Evolutionary conservation across 306 rosid species (phyloP).

Genomic region (Mucuna pruriens): DNA sequence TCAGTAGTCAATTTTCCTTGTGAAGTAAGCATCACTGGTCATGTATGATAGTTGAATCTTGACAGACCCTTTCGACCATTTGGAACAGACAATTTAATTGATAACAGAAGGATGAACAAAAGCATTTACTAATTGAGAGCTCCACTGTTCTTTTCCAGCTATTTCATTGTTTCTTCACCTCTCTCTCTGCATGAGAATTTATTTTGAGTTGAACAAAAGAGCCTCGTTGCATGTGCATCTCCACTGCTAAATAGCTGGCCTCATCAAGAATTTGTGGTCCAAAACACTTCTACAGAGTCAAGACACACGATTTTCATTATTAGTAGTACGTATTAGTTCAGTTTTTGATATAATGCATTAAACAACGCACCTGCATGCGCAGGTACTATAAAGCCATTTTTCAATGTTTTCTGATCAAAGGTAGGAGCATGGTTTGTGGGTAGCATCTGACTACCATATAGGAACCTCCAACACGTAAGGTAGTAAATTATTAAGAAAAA

Average conservation of each 20-base stretch:
- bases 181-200: neutral
- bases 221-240: conserved; percentile 16
- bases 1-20: neutral
- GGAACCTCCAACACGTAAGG: neutral
- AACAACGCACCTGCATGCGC: neutral
- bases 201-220: neutral
- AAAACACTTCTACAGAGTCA: neutral
- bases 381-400: conserved; percentile 10
- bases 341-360: neutral
- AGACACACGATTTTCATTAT: neutral
- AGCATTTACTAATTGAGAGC: neutral
- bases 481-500: neutral
- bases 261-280: conserved; percentile 21
- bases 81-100: neutral
- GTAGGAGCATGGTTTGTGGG: neutral
- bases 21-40: neutral
- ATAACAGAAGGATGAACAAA: neutral
- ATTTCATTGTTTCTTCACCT: neutral
- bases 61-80: neutral
- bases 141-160: neutral
- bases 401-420: neutral
- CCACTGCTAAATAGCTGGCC: conserved; percentile 37
- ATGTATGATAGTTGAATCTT: neutral
- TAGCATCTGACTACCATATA: neutral
- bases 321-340: neutral